Evolutionary conservation across 2,329 filamentous ascomycete genomes (phyloP), one percentile per base, ranked within the genome.

Genomic region (Phialophora verrucosa): DNA sequence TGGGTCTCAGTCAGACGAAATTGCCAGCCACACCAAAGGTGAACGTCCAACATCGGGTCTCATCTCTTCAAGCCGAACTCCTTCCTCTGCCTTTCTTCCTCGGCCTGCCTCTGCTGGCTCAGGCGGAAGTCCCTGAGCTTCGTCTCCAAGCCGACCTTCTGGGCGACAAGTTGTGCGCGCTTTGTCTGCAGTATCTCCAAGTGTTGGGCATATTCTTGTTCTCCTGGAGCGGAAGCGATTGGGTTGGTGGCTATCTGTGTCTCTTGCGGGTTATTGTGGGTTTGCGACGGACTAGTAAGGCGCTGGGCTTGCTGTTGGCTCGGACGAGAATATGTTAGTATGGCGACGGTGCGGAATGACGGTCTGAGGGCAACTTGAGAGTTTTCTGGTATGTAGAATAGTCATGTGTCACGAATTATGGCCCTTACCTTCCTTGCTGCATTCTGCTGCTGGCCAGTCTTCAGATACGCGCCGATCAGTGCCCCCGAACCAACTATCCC

Each of bases 401-500:
- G 25, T 51, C 8, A 20, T 27, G 10, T 51, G 10, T 12, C 25
- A 20, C 11, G 47, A 50, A 23, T 23, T 4, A 50, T 50, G 47
- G 8, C 14, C 35, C 35, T 17, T 31, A 65, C 62, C 61, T 58
- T 64, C 54, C 58, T 50, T 47, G 59, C 62, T 20, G 42, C 29
- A 59, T 65, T 42, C 17, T 65, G 53, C 47, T 66, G 59, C 53
- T 61, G 54, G 32, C 38, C 61, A 10, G 54, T 70, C 62, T 66
- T 69, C 29, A 69, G 38, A 32, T 66, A 65, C 2, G 69, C 69
- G 4, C 69, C 69, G 32, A 67, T 68, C 47, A 69, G 51, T 2
- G 67, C 69, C 14, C 69, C 69, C 1, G 61, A 66, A n/a, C 59
- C 65, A 4, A 65, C 67, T 62, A 69, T 71, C 11, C 63, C 65